Conservation (phyloP, 2,329 filamentous ascomycete genomes). For the Colletotrichum chlorophyti region DNA sequence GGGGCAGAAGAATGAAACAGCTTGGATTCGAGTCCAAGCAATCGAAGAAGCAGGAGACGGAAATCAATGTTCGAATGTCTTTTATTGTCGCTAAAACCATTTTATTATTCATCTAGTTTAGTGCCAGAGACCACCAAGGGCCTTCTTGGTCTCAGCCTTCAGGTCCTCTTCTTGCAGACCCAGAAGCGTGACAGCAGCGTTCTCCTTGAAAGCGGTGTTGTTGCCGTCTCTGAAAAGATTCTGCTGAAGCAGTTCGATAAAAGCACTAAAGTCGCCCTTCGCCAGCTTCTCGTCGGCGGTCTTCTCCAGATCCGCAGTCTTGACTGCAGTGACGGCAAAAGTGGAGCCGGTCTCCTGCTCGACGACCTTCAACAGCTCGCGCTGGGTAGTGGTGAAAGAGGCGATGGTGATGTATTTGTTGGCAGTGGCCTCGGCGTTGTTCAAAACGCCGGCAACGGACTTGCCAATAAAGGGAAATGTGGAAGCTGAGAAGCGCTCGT, state of each 20-base stretch:
- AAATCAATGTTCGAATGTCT: too few species aligned
- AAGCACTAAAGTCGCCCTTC: constrained; percentile 41
- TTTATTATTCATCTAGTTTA: too few species aligned
- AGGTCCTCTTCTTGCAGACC: constrained; percentile 25
- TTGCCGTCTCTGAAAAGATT: constrained; percentile 24
- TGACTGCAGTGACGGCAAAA: constrained; percentile 52
- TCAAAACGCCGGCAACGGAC: constrained; percentile 58
- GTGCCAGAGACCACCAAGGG: too few species aligned
- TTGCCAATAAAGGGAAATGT: constrained; percentile 58
- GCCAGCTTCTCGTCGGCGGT: constrained; percentile 48
- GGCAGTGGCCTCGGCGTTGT: constrained; percentile 54
- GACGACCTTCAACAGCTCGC: constrained; percentile 58
- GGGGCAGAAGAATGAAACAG: too few species aligned
- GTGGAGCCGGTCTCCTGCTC: constrained; percentile 59
- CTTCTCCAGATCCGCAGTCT: constrained; percentile 42
- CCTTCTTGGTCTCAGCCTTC: constrained; percentile 5
- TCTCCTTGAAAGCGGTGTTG: constrained; percentile 13
- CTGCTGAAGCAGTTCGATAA: constrained; percentile 17
- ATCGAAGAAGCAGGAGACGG: too few species aligned
- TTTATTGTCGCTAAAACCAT: too few species aligned
- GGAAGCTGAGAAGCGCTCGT: constrained; percentile 56
- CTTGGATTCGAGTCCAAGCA: too few species aligned
- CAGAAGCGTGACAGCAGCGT: constrained; percentile 16
- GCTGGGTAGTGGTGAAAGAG: constrained; percentile 64
- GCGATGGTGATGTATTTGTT: constrained; percentile 66